Evolutionary conservation across 495 filamentous ascomycete genomes (phyloP).

Genomic region (Extremus antarcticus): DNA sequence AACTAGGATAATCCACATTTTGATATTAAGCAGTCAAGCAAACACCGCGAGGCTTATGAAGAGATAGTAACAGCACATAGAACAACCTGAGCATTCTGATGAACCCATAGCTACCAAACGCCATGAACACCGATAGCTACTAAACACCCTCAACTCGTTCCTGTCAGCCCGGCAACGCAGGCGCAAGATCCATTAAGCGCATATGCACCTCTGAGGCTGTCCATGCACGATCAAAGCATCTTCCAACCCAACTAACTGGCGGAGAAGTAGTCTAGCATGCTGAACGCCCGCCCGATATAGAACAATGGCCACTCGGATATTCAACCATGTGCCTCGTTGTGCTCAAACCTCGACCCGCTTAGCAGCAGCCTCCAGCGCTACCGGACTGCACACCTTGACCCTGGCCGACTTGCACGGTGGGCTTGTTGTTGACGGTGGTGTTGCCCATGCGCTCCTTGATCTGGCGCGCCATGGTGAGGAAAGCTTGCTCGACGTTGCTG

Average conservation of each 20-base stretch:
- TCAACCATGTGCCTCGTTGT: neutral
- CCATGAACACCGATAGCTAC: neutral
- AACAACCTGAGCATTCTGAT: neutral
- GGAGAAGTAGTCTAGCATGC: neutral
- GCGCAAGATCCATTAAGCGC: neutral
- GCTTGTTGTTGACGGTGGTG: constrained; percentile 95
- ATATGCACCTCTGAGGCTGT: neutral
- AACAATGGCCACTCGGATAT: neutral
- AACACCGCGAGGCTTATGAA: too few species aligned
- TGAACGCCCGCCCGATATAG: constrained; percentile 1
- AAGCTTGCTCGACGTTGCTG: constrained; percentile 97
- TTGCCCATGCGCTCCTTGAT: constrained; percentile 99
- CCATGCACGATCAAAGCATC: neutral
- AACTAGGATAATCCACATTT: too few species aligned
- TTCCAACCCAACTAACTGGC: neutral
- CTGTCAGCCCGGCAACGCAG: neutral
- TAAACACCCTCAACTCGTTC: neutral
- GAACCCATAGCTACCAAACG: neutral
- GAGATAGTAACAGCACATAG: too few species aligned
- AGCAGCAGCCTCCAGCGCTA: constrained; percentile 88
- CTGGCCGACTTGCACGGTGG: constrained; percentile 85
- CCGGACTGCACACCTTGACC: constrained; percentile 91
- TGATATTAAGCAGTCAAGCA: too few species aligned
- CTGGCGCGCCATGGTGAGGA: constrained; percentile 98
- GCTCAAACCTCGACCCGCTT: constrained; percentile 26